Evolutionary conservation across 805 yeast species (phyloP), one percentile per base, ranked within the genome.

Genomic region (Scheffersomyces stipitis): DNA sequence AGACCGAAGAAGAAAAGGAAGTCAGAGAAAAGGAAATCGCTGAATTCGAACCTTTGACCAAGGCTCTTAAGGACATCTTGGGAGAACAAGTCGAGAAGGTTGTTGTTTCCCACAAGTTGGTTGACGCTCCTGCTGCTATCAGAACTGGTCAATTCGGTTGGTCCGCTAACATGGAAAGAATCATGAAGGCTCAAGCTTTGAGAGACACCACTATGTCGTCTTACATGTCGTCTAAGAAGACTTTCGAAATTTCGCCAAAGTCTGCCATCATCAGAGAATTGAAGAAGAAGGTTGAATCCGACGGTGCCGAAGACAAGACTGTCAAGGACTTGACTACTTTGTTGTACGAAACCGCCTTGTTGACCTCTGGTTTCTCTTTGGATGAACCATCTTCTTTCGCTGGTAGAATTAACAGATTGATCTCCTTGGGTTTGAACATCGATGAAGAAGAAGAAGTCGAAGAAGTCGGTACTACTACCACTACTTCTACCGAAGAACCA

Each of bases 161-260:
- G 99, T 93, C 99, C 54, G 99, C 99, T 62, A 93, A 93, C 81
- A 93, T 93, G 99, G 99, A 93, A 80, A 91, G 99, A 85, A 93
- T 93, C 81, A 93, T 93, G 99, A 93, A 93, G 81, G 99, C 99
- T 46, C 99, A 93, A 80, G 99, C 99, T 58, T 78, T 93, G 62
- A 89, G 98, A 78, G 99, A 93, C 72, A 86, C 96, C 57, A 80
- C 96, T 56, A 93, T 93, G 99, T 89, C 98, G 28, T 81, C 96
- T 47, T 93, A 93, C 93, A 93, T 93, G 99, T 85, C 98, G 33
- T 93, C 99, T 39, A 93, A 93, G 89, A 93, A 93, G 84, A 93
- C 93, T 64, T 88, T 93, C 60, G 99, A 93, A 80, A 89, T 93
- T 55, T 91, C 98, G 60, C 97, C 99, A 75, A 84, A 80, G 70